phyloP scores from a whole-genome alignment of 1,284 basidiomycete genomes.

The Neolentinus lepideus region DNA sequence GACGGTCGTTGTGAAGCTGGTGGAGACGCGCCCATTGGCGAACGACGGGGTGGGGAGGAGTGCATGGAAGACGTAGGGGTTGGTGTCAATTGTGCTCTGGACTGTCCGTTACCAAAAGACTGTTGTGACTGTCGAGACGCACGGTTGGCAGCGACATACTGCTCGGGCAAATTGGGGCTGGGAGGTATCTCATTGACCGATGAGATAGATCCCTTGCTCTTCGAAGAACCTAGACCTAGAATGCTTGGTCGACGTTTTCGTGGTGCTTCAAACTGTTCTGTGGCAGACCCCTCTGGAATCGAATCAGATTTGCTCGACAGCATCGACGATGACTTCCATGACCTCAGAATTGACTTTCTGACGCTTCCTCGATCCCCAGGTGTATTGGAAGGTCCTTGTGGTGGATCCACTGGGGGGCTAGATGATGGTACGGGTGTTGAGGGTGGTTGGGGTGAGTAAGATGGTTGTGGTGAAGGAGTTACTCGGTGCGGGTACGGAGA shows the following conservation, averaged over 20 bases:
- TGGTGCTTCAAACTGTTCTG: conserved; percentile 8
- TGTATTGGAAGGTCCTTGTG: conserved; percentile 14
- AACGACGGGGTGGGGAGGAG: conserved; percentile 14
- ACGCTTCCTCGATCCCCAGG: conserved; percentile 21
- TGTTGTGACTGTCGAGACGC: conserved; percentile 27
- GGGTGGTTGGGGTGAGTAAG: conserved; percentile 9
- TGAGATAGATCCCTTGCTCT: conserved; percentile 11
- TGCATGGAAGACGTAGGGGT: conserved; percentile 16
- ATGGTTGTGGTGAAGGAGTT: conserved; percentile 13
- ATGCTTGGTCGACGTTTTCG: conserved; percentile 32
- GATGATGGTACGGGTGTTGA: conserved; percentile 9
- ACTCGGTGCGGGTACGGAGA: not conserved
- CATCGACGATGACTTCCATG: conserved; percentile 36
- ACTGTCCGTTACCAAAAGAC: conserved; percentile 7
- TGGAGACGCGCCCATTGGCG: not conserved
- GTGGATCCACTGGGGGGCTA: conserved; percentile 14
- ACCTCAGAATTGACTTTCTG: conserved; percentile 68
- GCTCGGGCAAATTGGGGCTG: conserved; percentile 34
- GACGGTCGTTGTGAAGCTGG: not conserved
- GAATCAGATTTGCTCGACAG: not conserved
- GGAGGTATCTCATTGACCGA: conserved; percentile 30
- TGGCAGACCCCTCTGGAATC: not conserved
- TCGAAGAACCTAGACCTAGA: conserved; percentile 14
- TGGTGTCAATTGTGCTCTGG: conserved; percentile 14
- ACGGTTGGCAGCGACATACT: conserved; percentile 19